Conservation (phyloP, 2,329 filamentous ascomycete genomes). For the Microascus cirrosus region DNA sequence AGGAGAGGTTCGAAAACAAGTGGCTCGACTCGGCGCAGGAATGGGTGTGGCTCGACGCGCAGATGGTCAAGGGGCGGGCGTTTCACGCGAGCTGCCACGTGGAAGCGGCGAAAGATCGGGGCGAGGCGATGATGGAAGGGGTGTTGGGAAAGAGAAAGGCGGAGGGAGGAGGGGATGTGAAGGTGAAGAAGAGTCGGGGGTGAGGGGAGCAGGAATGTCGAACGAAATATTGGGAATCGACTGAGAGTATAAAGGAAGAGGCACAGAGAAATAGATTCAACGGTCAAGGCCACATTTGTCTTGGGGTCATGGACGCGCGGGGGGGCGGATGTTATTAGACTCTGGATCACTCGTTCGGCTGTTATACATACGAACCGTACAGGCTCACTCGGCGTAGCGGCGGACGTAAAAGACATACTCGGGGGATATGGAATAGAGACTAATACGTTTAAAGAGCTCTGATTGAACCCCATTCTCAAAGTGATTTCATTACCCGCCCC, state of each 20-base stretch:
- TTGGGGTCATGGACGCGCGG: background rate
- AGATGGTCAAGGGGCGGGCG: slow-evolving; percentile 64
- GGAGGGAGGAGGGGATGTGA: background rate
- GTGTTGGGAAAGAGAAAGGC: slow-evolving; percentile 8
- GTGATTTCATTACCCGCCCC: background rate
- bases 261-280: background rate
- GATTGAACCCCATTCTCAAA: background rate
- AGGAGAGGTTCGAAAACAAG: slow-evolving; percentile 85
- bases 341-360: background rate
- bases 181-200: slow-evolving; percentile 3
- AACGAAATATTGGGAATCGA: background rate
- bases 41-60: slow-evolving; percentile 91
- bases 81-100: slow-evolving; percentile 86
- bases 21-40: slow-evolving; percentile 92
- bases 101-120: slow-evolving; percentile 62
- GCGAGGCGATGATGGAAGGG: slow-evolving; percentile 10
- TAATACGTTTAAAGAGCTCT: background rate
- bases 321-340: background rate
- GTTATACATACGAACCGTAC: background rate
- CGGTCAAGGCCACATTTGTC: background rate
- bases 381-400: background rate
- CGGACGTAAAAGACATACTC: background rate
- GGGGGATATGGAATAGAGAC: background rate
- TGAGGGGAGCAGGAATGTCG: background rate
- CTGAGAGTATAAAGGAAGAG: background rate